Base-by-base conservation (phyloP, 257 asterid species). In the Rhazya stricta region DNA sequence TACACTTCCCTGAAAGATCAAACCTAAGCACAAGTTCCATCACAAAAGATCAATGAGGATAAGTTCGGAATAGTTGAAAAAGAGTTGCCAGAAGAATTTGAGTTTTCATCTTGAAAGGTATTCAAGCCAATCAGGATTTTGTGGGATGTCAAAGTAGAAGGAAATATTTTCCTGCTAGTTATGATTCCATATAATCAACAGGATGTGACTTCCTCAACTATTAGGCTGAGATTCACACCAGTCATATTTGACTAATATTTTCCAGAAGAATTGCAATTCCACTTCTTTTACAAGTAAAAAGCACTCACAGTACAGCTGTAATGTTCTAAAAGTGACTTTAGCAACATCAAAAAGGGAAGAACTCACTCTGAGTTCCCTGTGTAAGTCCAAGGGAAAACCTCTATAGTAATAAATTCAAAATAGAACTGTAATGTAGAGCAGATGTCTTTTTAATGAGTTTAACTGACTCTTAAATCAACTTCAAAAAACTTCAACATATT, bases 1-100 rank as follows among this genome's bases (percentile, higher is more conserved):
- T 83, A 86, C 89, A 82, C 89, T 87, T 95, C 50, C 97, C 97
- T 0, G 96, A 89, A 81, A 92, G 89, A 81, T 95, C 95, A 79
- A 95, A 95, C 99, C 99, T 95, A 83, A 70, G 74, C 45, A 53
- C 3, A 81, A 54, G 68, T 29, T 76, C 79, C 67, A 82, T 39
- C 69, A 79, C 54, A 56, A 78, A 71, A 60, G 63, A 63, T 45
- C 42, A 81, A 63, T 76, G 37, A 76, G 79, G 51, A 61, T 54
- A 72, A 32, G 45, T 9, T 53, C 9, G 6, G 62, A 41, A 34
- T 9, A 46, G 34, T 15, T 23, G 19, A 45, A 67, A 56, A 10
- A 45, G 37, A 62, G 9, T 23, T 60, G 30, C 46, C 2, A n/a
- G n/a, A 48, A 51, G 29, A 18, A 8, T 34, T 18, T 13, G 9